These are phyloP conservation scores for Aspergillus hiratsukae DNA, from an alignment of 2,329 filamentous ascomycete genomes.

Conservation along the genomic window DNA sequence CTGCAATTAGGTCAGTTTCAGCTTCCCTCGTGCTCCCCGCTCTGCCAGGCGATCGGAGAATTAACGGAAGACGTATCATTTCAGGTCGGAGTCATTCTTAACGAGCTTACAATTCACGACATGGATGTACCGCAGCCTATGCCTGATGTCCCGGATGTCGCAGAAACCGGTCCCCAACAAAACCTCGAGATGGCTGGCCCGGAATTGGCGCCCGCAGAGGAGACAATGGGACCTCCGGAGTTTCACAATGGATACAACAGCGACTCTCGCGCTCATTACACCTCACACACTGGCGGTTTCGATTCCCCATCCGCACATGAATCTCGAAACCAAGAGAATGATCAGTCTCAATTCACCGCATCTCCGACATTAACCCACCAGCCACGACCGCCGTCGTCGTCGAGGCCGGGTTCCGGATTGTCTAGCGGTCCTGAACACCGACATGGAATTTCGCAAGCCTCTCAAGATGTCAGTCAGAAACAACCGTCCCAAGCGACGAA, in stretches of 20 bases:
- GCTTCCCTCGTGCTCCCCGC: conserved; percentile 6
- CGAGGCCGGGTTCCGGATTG: conserved; percentile 49
- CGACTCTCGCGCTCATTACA: conserved; percentile 47
- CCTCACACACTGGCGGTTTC: conserved; percentile 37
- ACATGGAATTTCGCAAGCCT: conserved; percentile 46
- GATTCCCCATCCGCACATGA: conserved; percentile 29
- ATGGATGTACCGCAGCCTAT: conserved; percentile 27
- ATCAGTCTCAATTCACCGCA: conserved; percentile 39
- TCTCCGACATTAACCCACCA: conserved; percentile 39
- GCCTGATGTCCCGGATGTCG: conserved; percentile 16
- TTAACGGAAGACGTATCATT: background rate
- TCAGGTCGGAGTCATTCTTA: background rate
- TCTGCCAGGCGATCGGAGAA: conserved; percentile 9
- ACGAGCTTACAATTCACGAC: background rate
- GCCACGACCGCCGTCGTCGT: conserved; percentile 33
- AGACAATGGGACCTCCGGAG: conserved; percentile 22
- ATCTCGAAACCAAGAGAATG: conserved; percentile 44
- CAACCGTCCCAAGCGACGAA: conserved; percentile 41
- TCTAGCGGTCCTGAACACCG: conserved; percentile 39
- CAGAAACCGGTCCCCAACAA: conserved; percentile 16
- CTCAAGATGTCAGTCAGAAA: conserved; percentile 46
- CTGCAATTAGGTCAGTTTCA: conserved; percentile 18
- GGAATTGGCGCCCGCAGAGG: conserved; percentile 28
- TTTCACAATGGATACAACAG: conserved; percentile 39
- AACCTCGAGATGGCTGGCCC: conserved; percentile 24